These are phyloP conservation scores for Didymella pomorum DNA, from an alignment of 2,329 filamentous ascomycete species.

Conservation along the genomic window DNA sequence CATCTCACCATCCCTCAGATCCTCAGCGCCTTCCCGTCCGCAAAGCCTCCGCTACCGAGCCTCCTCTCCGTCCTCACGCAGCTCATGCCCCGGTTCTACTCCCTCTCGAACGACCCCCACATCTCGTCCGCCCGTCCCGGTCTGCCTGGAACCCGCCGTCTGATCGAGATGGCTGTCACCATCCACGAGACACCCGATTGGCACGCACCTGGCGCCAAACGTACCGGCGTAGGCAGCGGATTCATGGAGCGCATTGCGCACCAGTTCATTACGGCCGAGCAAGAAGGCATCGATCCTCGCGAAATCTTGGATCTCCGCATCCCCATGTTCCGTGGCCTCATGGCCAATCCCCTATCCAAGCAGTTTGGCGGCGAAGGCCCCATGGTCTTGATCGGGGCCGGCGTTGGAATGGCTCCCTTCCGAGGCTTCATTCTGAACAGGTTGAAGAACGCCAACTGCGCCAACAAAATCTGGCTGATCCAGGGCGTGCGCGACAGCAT, in stretches of 20 bases:
- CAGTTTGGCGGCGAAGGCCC: slow-evolving; percentile 93
- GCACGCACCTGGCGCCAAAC: slow-evolving; percentile 64
- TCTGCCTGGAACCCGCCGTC: slow-evolving; percentile 71
- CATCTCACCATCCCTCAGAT: slow-evolving; percentile 86
- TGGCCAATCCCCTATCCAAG: slow-evolving; percentile 93
- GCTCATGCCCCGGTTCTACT: slow-evolving; percentile 98
- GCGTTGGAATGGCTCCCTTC: slow-evolving; percentile 97
- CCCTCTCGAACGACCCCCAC: slow-evolving; percentile 93
- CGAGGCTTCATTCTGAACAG: slow-evolving; percentile 95
- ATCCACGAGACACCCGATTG: slow-evolving; percentile 88
- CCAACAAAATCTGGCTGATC: slow-evolving; percentile 97
- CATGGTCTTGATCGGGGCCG: slow-evolving; percentile 96
- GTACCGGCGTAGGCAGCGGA: slow-evolving; percentile 89
- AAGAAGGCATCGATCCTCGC: slow-evolving; percentile 58
- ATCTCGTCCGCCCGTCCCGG: slow-evolving; percentile 75
- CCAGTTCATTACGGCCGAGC: slow-evolving; percentile 73
- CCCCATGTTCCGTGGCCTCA: slow-evolving; percentile 97
- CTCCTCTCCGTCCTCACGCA: slow-evolving; percentile 82
- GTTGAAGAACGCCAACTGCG: slow-evolving; percentile 92
- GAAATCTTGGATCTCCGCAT: slow-evolving; percentile 71
- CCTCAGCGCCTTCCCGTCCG: slow-evolving; percentile 88
- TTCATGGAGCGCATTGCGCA: slow-evolving; percentile 89
- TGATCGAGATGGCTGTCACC: slow-evolving; percentile 96
- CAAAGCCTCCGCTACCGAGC: slow-evolving; percentile 83
- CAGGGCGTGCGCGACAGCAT: slow-evolving; percentile 94